phyloP scores from a whole-genome alignment of 345 rosid species.

The Murraya paniculata region DNA sequence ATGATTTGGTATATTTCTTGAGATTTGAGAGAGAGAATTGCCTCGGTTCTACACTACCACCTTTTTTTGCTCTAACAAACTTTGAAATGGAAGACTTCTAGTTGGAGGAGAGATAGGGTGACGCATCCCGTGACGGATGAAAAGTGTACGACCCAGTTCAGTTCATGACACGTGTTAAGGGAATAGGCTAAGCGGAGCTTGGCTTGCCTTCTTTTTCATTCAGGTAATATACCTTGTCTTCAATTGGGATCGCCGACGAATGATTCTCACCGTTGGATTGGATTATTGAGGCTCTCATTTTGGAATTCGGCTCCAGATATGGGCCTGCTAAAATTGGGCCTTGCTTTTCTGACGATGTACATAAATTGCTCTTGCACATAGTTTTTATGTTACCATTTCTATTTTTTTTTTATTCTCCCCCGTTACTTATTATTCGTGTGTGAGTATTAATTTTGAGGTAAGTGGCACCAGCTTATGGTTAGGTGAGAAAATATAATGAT shows the following conservation, averaged over 20 bases:
- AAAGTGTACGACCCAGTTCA: background rate
- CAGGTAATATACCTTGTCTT: too few species aligned
- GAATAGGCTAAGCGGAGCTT: too few species aligned
- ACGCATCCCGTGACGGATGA: background rate
- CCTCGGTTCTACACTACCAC: slow-evolving; percentile 37
- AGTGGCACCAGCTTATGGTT: background rate
- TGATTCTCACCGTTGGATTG: background rate
- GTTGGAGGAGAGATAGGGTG: slow-evolving; percentile 5
- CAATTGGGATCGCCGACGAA: background rate
- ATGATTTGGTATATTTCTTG: slow-evolving; percentile 12
- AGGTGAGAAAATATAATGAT: background rate
- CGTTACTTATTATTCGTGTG: background rate
- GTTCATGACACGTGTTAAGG: slow-evolving; percentile 9
- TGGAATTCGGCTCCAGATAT: too few species aligned
- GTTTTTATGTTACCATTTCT: too few species aligned
- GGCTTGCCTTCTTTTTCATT: background rate
- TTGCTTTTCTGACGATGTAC: too few species aligned
- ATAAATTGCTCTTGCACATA: too few species aligned
- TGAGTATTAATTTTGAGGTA: background rate
- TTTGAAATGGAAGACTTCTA: slow-evolving; percentile 13
- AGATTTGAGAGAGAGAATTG: slow-evolving; percentile 24
- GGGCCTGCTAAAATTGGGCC: background rate
- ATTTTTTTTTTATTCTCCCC: too few species aligned
- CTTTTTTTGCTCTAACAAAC: slow-evolving; percentile 28
- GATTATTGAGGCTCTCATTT: background rate